Percentiles rank a stretch among this genome's conserved stretches.
Evolutionary conservation across 768 basidiomycete genomes (phyloP).

Genomic region (Mycena capillaripes): DNA sequence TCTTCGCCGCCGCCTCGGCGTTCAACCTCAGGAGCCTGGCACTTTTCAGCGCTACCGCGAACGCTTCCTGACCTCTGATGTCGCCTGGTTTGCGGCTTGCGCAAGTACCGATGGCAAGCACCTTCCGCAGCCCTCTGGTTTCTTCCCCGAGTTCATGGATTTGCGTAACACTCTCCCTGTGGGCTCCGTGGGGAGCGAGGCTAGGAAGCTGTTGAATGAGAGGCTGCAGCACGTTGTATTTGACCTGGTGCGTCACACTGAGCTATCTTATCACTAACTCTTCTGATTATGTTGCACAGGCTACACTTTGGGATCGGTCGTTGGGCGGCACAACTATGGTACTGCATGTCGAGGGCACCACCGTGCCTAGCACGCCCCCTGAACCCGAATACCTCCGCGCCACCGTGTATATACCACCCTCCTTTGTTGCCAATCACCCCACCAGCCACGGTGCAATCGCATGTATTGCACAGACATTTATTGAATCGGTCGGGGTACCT

Average conservation of each 20-base stretch:
- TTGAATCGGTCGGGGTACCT: slow-evolving; percentile 17
- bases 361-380: slow-evolving; percentile 5
- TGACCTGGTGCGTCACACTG: slow-evolving; percentile 7
- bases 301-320: slow-evolving; percentile 18
- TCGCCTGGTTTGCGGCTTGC: slow-evolving; percentile 18
- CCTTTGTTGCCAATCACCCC: neutral
- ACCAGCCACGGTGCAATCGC: slow-evolving; percentile 10
- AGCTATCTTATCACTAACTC: neutral
- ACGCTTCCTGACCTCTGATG: neutral
- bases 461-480: slow-evolving; percentile 19
- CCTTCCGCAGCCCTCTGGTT: neutral
- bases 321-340: slow-evolving; percentile 25
- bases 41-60: neutral
- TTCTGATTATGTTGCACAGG: neutral
- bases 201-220: neutral
- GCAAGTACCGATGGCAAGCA: slow-evolving; percentile 6
- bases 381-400: slow-evolving; percentile 11
- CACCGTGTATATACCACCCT: slow-evolving; percentile 12
- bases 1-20: slow-evolving; percentile 18
- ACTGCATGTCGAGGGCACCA: slow-evolving; percentile 23
- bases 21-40: neutral
- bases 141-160: neutral
- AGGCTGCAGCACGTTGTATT: neutral
- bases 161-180: neutral
- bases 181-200: neutral